Evolutionary conservation across 371 early-diverging fungal species (phyloP).

Genomic region (Choanephora cucurbitarum): DNA sequence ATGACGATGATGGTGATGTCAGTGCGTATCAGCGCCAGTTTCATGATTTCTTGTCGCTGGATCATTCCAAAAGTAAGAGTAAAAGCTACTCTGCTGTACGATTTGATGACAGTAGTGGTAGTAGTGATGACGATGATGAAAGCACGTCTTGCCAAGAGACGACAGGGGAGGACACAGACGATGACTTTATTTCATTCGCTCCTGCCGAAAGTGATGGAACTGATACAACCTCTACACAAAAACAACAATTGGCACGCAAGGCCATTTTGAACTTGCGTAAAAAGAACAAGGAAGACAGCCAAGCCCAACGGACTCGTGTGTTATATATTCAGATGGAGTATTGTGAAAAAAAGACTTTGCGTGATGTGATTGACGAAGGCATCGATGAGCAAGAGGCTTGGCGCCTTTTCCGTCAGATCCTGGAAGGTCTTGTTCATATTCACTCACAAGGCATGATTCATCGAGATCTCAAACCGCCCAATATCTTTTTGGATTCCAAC

Average conservation of each 20-base stretch:
- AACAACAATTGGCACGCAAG: constrained; percentile 10
- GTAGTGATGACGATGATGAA: constrained; percentile 47
- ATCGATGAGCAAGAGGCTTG: constrained; percentile 70
- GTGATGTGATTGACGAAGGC: constrained; percentile 84
- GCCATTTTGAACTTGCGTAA: constrained; percentile 21
- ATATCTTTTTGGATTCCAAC: constrained; percentile 89
- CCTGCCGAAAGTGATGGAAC: constrained; percentile 10
- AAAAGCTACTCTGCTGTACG: constrained; percentile 55
- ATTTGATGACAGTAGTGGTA: constrained; percentile 37
- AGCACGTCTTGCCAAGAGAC: not conserved
- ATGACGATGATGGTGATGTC: constrained; percentile 50
- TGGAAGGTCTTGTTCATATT: constrained; percentile 87
- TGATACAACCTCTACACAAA: constrained; percentile 15
- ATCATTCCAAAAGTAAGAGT: constrained; percentile 42
- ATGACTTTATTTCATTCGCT: constrained; percentile 42
- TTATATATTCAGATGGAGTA: constrained; percentile 98
- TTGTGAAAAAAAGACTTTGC: constrained; percentile 91
- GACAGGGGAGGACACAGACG: constrained; percentile 15
- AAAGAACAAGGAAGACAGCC: constrained; percentile 24
- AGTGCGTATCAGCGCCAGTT: constrained; percentile 53
- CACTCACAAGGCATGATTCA: constrained; percentile 93
- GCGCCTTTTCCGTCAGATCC: constrained; percentile 77
- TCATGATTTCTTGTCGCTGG: constrained; percentile 55
- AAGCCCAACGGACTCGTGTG: constrained; percentile 51
- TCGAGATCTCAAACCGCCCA: constrained; percentile 97